Base-by-base conservation (phyloP, 169 alveolate species). In the Blepharisma undulans region DNA sequence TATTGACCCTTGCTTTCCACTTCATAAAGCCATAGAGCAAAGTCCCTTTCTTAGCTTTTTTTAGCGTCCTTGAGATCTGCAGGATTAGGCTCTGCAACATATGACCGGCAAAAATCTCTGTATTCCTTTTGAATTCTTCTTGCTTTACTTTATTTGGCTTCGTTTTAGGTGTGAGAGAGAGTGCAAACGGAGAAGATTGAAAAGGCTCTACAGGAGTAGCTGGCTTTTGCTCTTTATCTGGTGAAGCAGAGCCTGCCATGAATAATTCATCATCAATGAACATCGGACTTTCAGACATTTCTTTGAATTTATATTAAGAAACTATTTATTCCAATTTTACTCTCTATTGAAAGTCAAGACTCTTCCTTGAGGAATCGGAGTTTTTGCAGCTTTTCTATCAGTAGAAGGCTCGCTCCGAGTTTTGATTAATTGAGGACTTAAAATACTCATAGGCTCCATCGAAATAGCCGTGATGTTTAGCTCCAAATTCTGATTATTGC, bases 191-290 rank as follows among this genome's bases (percentile, higher is more conserved):
- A 2, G 25, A 78, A 32, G 86, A 78, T n/a, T 32, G 86, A 6
- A 21, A 21, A 4, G 2, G 60, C 8, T 25, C 29, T 25, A 32
- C 25, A 8, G 66, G 29, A 61, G 61, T 78, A 3, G 34, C 29
- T 29, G 86, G 34, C 60, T 78, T 36, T 4, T 25, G 61, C 61
- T 27, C 61, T 78, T 78, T 78, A 27, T 4, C 7, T 78, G 86
- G 86, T 0, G 86, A 78, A 48, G 66, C 0, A 78, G 86, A 78
- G 86, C 34, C 86, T 21, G 86, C 86, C 60, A 78, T 29, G 27
- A 78, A 78, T 21, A 78, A 34, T 78, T 78, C 86, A n/a, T 78
- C 86, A 61, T 78, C 86, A 27, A 78, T 78, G 12, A 48, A 48
- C 66, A 48, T 48, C 12, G 66, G 66, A 18, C 66, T 48, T 48